Conservation (phyloP, 2,329 filamentous ascomycete species). For the Didymella exigua region DNA sequence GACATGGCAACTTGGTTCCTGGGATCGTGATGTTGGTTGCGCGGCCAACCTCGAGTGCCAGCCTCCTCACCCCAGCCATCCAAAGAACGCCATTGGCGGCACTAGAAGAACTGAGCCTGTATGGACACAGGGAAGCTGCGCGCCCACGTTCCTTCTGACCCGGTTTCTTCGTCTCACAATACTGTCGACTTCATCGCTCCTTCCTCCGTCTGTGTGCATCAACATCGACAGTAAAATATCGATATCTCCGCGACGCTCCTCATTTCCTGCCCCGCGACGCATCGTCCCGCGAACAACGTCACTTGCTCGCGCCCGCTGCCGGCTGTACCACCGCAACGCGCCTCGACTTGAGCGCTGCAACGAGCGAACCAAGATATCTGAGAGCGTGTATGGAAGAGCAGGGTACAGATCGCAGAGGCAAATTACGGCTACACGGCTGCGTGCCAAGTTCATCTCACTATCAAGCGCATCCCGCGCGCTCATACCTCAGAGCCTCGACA, state of each 20-base stretch:
- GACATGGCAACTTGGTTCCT: conserved; percentile 1
- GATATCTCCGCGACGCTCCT: conserved; percentile 7
- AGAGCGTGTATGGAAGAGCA: neutral
- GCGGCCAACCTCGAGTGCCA: conserved; percentile 12
- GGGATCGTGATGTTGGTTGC: conserved; percentile 4
- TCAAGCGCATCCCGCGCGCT: conserved; percentile 7
- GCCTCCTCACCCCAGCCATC: conserved; percentile 18
- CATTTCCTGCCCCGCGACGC: conserved; percentile 15
- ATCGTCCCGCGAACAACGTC: conserved; percentile 15
- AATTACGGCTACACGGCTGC: conserved; percentile 11
- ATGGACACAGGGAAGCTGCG: conserved; percentile 3
- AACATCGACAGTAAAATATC: neutral
- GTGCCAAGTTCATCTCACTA: conserved; percentile 6
- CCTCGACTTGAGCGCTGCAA: neutral
- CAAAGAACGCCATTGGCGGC: conserved; percentile 6
- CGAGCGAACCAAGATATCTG: neutral
- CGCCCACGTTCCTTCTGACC: neutral
- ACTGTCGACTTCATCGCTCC: neutral
- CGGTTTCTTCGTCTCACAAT: neutral
- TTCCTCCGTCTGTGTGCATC: neutral
- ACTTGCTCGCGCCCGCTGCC: conserved; percentile 11
- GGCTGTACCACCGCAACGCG: conserved; percentile 2
- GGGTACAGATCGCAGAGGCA: neutral
- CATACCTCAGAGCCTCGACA: neutral
- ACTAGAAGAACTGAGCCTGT: conserved; percentile 10